Evolutionary conservation across 371 early-diverging fungal genomes (phyloP).

Genomic region (Dichotomocladium elegans): DNA sequence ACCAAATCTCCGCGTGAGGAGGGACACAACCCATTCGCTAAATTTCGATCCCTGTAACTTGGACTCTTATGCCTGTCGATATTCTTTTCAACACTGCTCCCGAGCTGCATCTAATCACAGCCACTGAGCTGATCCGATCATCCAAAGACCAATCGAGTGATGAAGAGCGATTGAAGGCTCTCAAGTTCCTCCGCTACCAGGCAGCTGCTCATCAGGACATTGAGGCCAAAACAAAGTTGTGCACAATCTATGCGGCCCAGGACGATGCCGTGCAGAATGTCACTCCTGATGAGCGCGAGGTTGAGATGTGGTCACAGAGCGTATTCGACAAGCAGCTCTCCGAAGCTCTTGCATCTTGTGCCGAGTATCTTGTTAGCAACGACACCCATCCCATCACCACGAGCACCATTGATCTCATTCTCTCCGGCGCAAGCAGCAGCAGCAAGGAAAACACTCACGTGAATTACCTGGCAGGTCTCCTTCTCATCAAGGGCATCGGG

Average conservation of each 20-base stretch:
- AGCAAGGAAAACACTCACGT: conserved; percentile 1
- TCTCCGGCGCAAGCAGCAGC: conserved; percentile 1
- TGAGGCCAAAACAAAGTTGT: conserved; percentile 41
- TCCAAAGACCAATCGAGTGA: background rate
- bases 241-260: conserved; percentile 23
- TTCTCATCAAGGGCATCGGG: conserved; percentile 35
- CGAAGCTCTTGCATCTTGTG: conserved; percentile 17
- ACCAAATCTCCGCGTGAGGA: too few species aligned
- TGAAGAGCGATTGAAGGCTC: conserved; percentile 9
- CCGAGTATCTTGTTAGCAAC: conserved; percentile 7
- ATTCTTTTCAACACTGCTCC: conserved; percentile 3
- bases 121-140: conserved; percentile 21
- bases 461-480: conserved; percentile 31
- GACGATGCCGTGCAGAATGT: background rate
- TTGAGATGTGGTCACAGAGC: conserved; percentile 38
- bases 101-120: conserved; percentile 8
- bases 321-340: conserved; percentile 41
- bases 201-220: conserved; percentile 26
- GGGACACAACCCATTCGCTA: too few species aligned
- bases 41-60: too few species aligned
- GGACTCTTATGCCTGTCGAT: conserved; percentile 9
- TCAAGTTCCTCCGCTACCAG: conserved; percentile 24
- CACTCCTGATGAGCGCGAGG: conserved; percentile 20
- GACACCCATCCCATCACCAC: conserved; percentile 2
- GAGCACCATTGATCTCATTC: conserved; percentile 8